Conservation (phyloP, 495 filamentous ascomycete species). For the Astrothelium macrocarpum region DNA sequence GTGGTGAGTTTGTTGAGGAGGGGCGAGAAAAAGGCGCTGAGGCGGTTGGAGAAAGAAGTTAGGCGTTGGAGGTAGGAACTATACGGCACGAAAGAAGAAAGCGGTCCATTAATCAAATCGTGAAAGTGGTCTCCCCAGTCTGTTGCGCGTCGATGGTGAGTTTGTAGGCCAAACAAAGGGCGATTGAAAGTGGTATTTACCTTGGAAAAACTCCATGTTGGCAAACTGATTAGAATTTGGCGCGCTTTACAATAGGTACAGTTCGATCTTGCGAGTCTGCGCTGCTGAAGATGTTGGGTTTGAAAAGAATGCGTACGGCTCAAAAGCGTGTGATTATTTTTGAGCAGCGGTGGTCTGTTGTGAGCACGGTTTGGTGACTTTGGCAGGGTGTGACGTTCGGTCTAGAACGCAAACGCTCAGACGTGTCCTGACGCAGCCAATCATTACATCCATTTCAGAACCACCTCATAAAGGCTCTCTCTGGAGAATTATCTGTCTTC, state of each 20-base stretch:
- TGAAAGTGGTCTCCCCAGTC: constrained; percentile 21
- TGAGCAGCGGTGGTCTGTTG: not conserved
- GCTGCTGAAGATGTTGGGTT: no score
- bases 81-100: constrained; percentile 6
- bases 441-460: not conserved
- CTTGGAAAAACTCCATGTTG: constrained; percentile 11
- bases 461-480: not conserved
- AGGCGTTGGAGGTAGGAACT: constrained; percentile 9
- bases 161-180: not conserved
- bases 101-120: not conserved
- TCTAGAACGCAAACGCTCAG: not conserved
- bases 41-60: constrained; percentile 7
- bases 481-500: not conserved
- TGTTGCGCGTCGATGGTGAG: constrained; percentile 3
- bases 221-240: not conserved
- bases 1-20: constrained; percentile 41
- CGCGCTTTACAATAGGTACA: no score
- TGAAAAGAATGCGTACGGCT: not conserved
- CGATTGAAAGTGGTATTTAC: not conserved
- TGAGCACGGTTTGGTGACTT: not conserved
- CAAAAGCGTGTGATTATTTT: not conserved
- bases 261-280: no score
- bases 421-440: not conserved
- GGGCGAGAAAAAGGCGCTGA: constrained; percentile 32
- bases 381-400: not conserved